A percentile compares a stretch with the other conserved stretches of the same genome.
These are phyloP conservation scores for Diaporthe longicolla DNA, from an alignment of 2,329 filamentous ascomycete genomes.

Conservation along the genomic window DNA sequence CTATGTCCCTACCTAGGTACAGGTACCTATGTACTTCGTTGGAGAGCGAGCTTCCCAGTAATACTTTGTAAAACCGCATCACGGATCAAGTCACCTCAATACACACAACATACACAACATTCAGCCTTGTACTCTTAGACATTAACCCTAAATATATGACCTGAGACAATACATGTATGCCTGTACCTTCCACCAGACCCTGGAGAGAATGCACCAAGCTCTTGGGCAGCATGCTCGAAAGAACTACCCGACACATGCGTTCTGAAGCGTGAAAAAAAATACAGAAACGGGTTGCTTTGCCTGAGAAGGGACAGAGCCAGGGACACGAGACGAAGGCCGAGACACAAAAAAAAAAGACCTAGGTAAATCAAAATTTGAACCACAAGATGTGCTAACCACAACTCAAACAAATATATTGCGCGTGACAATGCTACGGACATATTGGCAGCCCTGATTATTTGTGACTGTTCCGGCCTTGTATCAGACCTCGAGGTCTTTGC, in stretches of 20 bases:
- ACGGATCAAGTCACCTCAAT: no score
- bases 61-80: no score
- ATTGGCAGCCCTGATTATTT: not conserved
- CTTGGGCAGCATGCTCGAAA: not conserved
- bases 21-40: no score
- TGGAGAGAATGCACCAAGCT: not conserved
- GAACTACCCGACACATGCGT: not conserved
- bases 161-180: not conserved
- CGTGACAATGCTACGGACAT: not conserved
- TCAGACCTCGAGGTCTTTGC: conserved; percentile 45
- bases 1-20: no score
- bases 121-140: not conserved
- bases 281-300: no score
- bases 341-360: no score
- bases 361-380: no score
- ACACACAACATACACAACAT: not conserved
- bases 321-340: not conserved
- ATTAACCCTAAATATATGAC: not conserved
- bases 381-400: no score
- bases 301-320: not conserved
- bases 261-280: not conserved
- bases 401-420: no score
- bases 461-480: conserved; percentile 38
- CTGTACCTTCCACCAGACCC: not conserved
- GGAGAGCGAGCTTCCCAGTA: no score